Conservation (phyloP, 345 rosid genomes). For the Citrus inodora region DNA sequence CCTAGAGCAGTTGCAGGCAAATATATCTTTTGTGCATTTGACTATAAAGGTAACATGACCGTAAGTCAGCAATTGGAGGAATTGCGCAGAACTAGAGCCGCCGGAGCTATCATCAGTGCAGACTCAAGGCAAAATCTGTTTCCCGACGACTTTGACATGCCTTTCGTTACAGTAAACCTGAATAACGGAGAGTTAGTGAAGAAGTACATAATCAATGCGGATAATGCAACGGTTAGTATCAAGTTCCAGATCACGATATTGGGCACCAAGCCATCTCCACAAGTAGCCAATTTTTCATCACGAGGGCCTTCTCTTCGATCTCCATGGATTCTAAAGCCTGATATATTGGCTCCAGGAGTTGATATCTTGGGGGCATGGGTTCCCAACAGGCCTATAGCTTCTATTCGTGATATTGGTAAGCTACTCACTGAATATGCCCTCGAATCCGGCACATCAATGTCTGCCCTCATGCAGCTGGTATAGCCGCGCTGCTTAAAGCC, state of each 20-base stretch:
- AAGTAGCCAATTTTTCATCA: constrained; percentile 36
- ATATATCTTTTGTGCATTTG: constrained; percentile 37
- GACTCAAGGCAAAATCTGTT: constrained; percentile 8
- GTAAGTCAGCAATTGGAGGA: not conserved
- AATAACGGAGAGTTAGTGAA: constrained; percentile 25
- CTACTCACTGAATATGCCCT: constrained; percentile 37
- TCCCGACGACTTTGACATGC: constrained; percentile 22
- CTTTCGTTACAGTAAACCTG: constrained; percentile 19
- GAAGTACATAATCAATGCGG: constrained; percentile 17
- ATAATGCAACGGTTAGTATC: constrained; percentile 16
- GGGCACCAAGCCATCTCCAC: constrained; percentile 38
- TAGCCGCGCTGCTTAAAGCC: constrained; percentile 35
- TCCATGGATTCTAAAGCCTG: constrained; percentile 47
- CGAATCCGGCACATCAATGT: constrained; percentile 42
- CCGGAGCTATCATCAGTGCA: constrained; percentile 36
- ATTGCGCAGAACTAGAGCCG: constrained; percentile 24
- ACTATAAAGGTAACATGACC: not conserved
- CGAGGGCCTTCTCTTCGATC: constrained; percentile 34
- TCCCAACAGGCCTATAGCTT: constrained; percentile 28
- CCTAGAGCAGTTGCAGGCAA: constrained; percentile 34
- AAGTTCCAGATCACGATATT: constrained; percentile 27
- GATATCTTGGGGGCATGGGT: constrained; percentile 44
- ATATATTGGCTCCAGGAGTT: constrained; percentile 44
- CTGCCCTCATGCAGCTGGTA: constrained; percentile 46
- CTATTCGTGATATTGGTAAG: constrained; percentile 25